phyloP scores from a whole-genome alignment of 139 green algal genomes.

The Edaphochlamys debaryana region DNA sequence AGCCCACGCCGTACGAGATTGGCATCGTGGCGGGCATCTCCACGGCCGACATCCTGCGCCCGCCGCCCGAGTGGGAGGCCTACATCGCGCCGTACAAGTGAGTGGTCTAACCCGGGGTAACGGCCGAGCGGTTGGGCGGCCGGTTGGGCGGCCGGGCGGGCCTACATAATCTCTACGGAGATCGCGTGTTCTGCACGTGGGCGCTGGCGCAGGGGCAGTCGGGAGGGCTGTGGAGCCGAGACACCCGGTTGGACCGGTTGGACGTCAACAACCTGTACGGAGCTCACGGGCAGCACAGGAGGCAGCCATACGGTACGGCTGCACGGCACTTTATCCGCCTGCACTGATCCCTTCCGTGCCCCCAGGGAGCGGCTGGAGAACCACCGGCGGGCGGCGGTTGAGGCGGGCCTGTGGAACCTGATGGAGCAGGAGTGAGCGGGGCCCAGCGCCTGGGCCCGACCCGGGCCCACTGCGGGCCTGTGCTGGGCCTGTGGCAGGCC shows the following conservation, averaged over 20 bases:
- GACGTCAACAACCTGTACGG: background rate
- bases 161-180: background rate
- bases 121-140: background rate
- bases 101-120: background rate
- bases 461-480: no score
- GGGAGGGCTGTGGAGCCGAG: background rate
- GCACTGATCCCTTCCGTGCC: background rate
- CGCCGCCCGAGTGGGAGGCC: constrained; percentile 46
- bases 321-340: background rate
- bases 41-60: constrained; percentile 41
- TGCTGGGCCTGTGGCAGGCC: no score
- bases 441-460: no score
- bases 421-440: constrained; percentile 13
- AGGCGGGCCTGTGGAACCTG: constrained; percentile 30
- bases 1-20: constrained; percentile 59
- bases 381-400: constrained; percentile 9
- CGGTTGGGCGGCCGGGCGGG: background rate
- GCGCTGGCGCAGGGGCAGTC: background rate
- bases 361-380: constrained; percentile 25
- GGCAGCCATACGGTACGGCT: background rate
- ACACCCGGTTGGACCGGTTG: no score
- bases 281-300: no score
- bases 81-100: constrained; percentile 55
- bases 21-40: constrained; percentile 54
- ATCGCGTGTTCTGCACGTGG: background rate